phyloP scores from a whole-genome alignment of 2,329 filamentous ascomycete species.

The Penicillium sp. region DNA sequence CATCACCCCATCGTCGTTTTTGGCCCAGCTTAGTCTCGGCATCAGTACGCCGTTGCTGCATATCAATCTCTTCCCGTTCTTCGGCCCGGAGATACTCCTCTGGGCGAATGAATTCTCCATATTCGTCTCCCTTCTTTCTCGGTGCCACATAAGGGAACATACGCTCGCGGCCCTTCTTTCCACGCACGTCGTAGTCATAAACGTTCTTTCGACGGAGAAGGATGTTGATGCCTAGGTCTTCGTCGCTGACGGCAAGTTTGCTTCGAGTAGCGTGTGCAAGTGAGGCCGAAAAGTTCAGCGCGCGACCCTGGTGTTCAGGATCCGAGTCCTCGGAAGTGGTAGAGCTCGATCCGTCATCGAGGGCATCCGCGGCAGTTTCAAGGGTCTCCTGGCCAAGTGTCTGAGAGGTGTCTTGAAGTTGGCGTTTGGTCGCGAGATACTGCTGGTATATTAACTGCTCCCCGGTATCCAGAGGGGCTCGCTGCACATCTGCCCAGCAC shows the following conservation, averaged over 20 bases:
- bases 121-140: conserved; percentile 79
- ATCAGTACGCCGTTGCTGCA: conserved; percentile 54
- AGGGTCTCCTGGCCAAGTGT: conserved; percentile 64
- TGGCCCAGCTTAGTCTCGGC: conserved; percentile 71
- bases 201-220: conserved; percentile 82
- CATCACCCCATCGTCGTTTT: conserved; percentile 91
- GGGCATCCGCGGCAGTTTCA: conserved; percentile 69
- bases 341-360: conserved; percentile 78
- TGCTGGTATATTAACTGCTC: conserved; percentile 85
- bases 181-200: conserved; percentile 89
- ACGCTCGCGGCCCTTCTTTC: conserved; percentile 86
- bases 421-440: conserved; percentile 82
- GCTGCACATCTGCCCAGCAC: conserved; percentile 59
- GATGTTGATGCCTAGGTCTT: conserved; percentile 88
- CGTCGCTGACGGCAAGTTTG: conserved; percentile 81
- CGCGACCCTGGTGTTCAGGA: conserved; percentile 84
- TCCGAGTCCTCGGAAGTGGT: conserved; percentile 88
- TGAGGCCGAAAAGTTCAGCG: conserved; percentile 81
- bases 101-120: conserved; percentile 86
- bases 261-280: conserved; percentile 79
- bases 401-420: conserved; percentile 78
- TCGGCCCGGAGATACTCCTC: conserved; percentile 93
- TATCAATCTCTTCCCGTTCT: conserved; percentile 75
- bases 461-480: conserved; percentile 66
- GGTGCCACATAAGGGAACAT: conserved; percentile 86